Evolutionary conservation across 2,329 filamentous ascomycete genomes (phyloP).

Genomic region (Dactylonectria macrodidyma): DNA sequence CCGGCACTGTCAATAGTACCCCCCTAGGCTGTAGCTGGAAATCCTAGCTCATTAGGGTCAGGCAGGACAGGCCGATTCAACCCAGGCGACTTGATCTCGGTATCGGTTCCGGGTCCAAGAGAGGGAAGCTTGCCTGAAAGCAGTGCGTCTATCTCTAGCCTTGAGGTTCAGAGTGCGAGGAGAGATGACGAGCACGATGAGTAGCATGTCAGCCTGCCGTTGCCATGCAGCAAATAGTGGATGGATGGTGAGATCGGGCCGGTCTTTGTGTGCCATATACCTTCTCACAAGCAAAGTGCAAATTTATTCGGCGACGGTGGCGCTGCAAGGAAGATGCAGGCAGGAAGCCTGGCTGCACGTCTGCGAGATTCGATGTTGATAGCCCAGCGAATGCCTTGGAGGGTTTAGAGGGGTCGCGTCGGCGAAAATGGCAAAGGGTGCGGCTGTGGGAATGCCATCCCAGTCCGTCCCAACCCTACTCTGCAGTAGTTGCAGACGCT

Average conservation of each 20-base stretch:
- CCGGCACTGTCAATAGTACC: slow-evolving; percentile 10
- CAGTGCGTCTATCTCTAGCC: not conserved
- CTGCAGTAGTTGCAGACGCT: not conserved
- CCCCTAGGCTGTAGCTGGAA: not conserved
- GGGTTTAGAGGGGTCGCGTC: not conserved
- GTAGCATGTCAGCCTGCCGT: slow-evolving; percentile 16
- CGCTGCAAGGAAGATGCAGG: slow-evolving; percentile 14
- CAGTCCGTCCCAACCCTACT: slow-evolving; percentile 8
- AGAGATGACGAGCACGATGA: not conserved
- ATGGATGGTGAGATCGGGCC: slow-evolving; percentile 27
- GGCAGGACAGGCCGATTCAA: not conserved
- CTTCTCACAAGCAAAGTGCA: slow-evolving; percentile 1
- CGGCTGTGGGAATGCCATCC: slow-evolving; percentile 22
- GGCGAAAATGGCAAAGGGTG: slow-evolving; percentile 9
- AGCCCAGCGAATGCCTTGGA: slow-evolving; percentile 15
- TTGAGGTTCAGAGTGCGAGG: not conserved
- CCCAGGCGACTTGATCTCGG: slow-evolving; percentile 4
- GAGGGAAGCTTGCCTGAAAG: not conserved
- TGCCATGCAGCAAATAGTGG: not conserved
- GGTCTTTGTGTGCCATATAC: slow-evolving; percentile 20
- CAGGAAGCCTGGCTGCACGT: not conserved
- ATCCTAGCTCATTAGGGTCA: slow-evolving; percentile 1
- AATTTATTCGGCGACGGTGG: slow-evolving; percentile 4
- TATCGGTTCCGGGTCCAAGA: not conserved
- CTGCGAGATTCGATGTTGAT: slow-evolving; percentile 18